Evolutionary conservation across 192 early-diverging fungal species (phyloP), one percentile per base, ranked within the genome.

Genomic region (Coemansia sp.): DNA sequence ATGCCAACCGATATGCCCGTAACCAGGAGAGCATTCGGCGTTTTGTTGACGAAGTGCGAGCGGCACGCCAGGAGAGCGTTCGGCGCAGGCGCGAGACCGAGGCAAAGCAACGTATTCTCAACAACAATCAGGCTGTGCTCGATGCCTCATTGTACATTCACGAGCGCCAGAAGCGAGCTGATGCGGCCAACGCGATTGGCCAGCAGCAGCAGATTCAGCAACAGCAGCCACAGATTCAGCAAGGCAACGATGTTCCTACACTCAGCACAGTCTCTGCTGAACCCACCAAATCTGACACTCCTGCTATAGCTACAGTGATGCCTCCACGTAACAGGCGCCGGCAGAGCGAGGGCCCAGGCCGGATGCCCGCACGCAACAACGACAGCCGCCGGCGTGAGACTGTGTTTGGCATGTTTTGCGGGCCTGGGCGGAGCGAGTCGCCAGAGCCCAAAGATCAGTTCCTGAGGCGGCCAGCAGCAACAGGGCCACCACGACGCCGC

Each of bases 81-180:
- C 67, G 57, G 15, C 77, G 72, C 45, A 56, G 62, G 19, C 51
- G 29, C 43, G 65, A 70, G 22, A 60, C 67, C 2, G 72, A 72
- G 22, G 38, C 56, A 14, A 63, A 61, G 58, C 68, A 62, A 17
- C 64, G 56, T 24, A 47, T 64, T n/a, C 22, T 68, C n/a, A n/a
- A 38, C 60, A 75, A 74, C 58, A 50, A 62, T 23, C 77, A 80
- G 61, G 77, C 77, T 0, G 65, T 67, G 45, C 41, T 80, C 4
- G 77, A 80, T 19, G 77, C 77, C 0, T 65, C 77, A 1, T 22
- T 74, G 32, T 71, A 80, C 39, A 54, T 80, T n/a, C 62, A 70
- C 63, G 69, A 71, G 56, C 77, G 65, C 19, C 77, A 80, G 66
- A 68, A 61, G 37, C 61, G 56, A 19, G 35, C 63, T 23, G 49